Base-by-base conservation (phyloP, 2,329 filamentous ascomycete species). In the Fusarium heterosporum region DNA sequence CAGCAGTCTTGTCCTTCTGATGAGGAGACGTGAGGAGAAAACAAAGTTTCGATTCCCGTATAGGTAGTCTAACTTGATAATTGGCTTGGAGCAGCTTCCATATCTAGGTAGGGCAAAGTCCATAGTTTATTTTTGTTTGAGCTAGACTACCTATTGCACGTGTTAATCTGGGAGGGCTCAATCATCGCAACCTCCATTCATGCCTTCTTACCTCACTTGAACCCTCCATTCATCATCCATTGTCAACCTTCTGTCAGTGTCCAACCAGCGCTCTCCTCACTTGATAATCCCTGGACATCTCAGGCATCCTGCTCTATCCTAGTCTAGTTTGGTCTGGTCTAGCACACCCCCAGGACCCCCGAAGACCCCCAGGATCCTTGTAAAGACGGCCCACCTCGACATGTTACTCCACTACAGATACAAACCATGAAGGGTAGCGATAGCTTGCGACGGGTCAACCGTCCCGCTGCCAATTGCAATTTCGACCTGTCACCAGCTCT, bases 381-480 rank as follows among this genome's bases (percentile, higher is more conserved):
- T 61, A 54, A 34, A 42, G 46, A 56, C 54, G 70, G 47, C 68
- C 70, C 70, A 72, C 68, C 67, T 68, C 69, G 69, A 67, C 64
- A 73, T 73, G 69, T 64, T 72, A 60, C 71, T 73, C 71, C 71
- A 73, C 71, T 41, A 50, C 43, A 64, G 61, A 57, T 69, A 66
- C 55, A 64, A 68, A 61, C 67, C 69, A 72, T 72, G 71, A 72
- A 70, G 43, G 58, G 50, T 50, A 73, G 66, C 58, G 68, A 70
- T 70, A 72, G 71, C 71, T 73, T 63, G 60, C 69, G 61, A 69
- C 67, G 67, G 67, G 64, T 49, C 64, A 52, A 56, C 60, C 59
- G 60, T 69, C 64, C 61, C 54, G 58, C 69, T 66, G 50, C 70
- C 71, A 71, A 69, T 73, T 64, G 69, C 71, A 71, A 69, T 73